These are phyloP conservation scores for Tricholoma terreum DNA, from an alignment of 768 basidiomycete genomes.

Conservation along the genomic window DNA sequence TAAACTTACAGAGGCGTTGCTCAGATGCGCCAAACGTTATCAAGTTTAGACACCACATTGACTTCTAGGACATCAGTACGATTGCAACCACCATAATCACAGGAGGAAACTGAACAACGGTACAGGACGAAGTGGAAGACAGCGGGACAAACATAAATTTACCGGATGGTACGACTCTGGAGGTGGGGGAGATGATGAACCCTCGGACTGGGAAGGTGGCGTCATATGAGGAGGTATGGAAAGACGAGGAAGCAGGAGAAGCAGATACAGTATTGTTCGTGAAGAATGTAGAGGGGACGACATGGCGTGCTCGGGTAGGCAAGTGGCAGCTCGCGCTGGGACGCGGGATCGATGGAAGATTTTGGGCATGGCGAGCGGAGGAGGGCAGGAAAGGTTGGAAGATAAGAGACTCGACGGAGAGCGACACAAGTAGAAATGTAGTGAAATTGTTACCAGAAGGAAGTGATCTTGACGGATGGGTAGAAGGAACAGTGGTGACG, in stretches of 20 bases:
- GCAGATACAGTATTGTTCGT: slow-evolving; percentile 10
- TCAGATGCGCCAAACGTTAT: slow-evolving; percentile 18
- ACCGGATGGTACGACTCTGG: slow-evolving; percentile 27
- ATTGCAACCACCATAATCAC: not conserved
- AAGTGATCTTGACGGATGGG: slow-evolving; percentile 5
- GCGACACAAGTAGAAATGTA: not conserved
- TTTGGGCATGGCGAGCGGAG: slow-evolving; percentile 21
- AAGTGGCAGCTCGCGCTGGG: slow-evolving; percentile 15
- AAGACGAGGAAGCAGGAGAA: slow-evolving; percentile 22
- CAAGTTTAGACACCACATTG: slow-evolving; percentile 30
- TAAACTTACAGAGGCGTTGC: not conserved
- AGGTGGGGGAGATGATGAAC: slow-evolving; percentile 33
- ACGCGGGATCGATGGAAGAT: slow-evolving; percentile 4
- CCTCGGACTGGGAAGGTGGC: slow-evolving; percentile 26
- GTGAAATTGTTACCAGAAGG: slow-evolving; percentile 10
- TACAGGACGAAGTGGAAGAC: slow-evolving; percentile 18
- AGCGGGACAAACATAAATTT: slow-evolving; percentile 23
- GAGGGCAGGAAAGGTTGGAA: slow-evolving; percentile 7
- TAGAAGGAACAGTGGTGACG: slow-evolving; percentile 8
- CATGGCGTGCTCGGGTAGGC: slow-evolving; percentile 17
- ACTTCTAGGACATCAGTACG: slow-evolving; percentile 29
- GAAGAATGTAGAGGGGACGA: slow-evolving; percentile 11
- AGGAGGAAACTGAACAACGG: not conserved
- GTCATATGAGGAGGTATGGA: slow-evolving; percentile 32
- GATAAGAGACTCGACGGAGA: slow-evolving; percentile 3